These are phyloP conservation scores for Artemisia annua DNA, from an alignment of 129 eudicot species.

Conservation along the genomic window DNA sequence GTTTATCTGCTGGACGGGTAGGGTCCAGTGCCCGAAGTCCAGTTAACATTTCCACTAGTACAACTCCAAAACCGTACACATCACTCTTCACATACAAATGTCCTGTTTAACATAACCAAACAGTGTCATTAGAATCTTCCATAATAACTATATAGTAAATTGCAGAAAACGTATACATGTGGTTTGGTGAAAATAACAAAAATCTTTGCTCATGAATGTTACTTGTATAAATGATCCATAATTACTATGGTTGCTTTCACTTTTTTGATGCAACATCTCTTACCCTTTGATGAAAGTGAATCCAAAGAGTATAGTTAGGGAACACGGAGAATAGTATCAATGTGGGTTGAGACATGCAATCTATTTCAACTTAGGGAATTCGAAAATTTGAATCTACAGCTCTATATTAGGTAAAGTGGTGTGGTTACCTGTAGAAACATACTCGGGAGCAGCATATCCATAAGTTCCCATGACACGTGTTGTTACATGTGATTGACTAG, in stretches of 20 bases:
- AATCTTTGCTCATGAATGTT: no score
- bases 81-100: constrained; percentile 51
- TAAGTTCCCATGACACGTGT: constrained; percentile 74
- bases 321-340: no score
- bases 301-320: no score
- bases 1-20: constrained; percentile 39
- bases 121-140: no score
- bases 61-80: constrained; percentile 50
- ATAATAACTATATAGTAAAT: no score
- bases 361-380: neutral
- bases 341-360: no score
- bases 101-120: constrained; percentile 23
- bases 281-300: no score
- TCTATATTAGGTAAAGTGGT: neutral
- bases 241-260: no score
- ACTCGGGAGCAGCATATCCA: constrained; percentile 83
- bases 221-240: no score
- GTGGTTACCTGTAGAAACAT: constrained; percentile 64
- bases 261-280: no score
- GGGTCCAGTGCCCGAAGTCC: constrained; percentile 45
- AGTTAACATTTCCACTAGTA: constrained; percentile 44
- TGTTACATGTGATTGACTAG: constrained; percentile 65
- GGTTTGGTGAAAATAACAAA: neutral
- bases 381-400: neutral
- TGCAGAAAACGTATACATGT: no score